These are phyloP conservation scores for Penicillium sp. DNA, from an alignment of 2,329 filamentous ascomycete genomes.

Conservation along the genomic window DNA sequence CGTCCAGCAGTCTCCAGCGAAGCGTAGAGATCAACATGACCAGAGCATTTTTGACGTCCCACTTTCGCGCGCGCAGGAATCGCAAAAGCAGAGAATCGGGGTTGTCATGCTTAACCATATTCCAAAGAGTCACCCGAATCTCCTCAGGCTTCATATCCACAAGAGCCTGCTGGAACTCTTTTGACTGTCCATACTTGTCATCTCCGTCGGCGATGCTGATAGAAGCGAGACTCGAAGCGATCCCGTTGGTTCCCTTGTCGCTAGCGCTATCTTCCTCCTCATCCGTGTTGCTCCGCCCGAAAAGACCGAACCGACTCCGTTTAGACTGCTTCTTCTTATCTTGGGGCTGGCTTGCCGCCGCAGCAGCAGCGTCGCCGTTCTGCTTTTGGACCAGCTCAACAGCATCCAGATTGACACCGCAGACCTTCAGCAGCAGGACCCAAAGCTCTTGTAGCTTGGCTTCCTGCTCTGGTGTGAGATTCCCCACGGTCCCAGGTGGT, in stretches of 20 bases:
- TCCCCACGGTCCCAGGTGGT: conserved; percentile 64
- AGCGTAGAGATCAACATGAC: conserved; percentile 92
- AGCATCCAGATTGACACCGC: too few species aligned
- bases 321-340: conserved; percentile 61
- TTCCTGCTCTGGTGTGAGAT: conserved; percentile 81
- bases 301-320: conserved; percentile 61
- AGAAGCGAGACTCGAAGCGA: conserved; percentile 32
- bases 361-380: too few species aligned
- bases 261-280: conserved; percentile 28
- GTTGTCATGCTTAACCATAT: conserved; percentile 89
- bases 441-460: conserved; percentile 81
- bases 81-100: conserved; percentile 75
- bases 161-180: conserved; percentile 74
- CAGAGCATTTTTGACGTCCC: conserved; percentile 86
- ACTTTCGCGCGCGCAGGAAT: conserved; percentile 82
- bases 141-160: conserved; percentile 67
- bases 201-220: conserved; percentile 49
- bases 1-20: conserved; percentile 75
- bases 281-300: conserved; percentile 47
- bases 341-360: too few species aligned
- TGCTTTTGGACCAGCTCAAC: too few species aligned
- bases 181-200: conserved; percentile 87
- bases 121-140: conserved; percentile 75
- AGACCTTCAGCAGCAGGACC: conserved; percentile 65
- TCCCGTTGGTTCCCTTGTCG: too few species aligned